phyloP scores from a whole-genome alignment of 768 basidiomycete species.

The Rickenella mellea region DNA sequence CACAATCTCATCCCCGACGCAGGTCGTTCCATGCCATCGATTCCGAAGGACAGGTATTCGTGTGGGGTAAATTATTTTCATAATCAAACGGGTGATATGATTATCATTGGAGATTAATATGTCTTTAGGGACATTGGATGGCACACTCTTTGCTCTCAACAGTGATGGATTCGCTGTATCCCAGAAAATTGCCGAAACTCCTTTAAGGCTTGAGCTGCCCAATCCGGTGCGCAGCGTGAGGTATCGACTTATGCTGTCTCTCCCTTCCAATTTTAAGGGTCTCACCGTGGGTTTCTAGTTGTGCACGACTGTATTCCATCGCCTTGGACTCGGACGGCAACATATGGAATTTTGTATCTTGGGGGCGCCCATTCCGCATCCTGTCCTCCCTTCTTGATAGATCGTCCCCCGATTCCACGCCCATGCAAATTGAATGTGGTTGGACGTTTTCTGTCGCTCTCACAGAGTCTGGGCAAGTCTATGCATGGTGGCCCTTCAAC shows the following conservation, averaged over 20 bases:
- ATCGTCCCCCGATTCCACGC: constrained; percentile 35
- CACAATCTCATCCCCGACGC: background rate
- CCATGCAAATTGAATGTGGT: constrained; percentile 59
- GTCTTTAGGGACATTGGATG: constrained; percentile 50
- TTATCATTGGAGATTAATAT: constrained; percentile 3
- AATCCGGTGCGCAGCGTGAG: constrained; percentile 53
- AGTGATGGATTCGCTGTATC: constrained; percentile 50
- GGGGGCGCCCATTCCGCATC: constrained; percentile 71
- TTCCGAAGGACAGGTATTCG: constrained; percentile 58
- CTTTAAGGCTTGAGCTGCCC: constrained; percentile 53
- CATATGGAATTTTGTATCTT: constrained; percentile 70
- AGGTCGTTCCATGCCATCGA: constrained; percentile 88
- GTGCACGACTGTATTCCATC: constrained; percentile 66
- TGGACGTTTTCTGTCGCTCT: constrained; percentile 75
- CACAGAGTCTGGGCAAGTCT: constrained; percentile 60
- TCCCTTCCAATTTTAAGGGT: background rate
- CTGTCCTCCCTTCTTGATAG: constrained; percentile 26
- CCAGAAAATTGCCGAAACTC: constrained; percentile 38
- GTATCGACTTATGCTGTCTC: constrained; percentile 24
- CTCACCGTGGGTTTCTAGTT: constrained; percentile 31
- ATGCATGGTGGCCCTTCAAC: constrained; percentile 64
- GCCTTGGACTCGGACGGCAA: constrained; percentile 48
- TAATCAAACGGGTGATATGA: background rate
- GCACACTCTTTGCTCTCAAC: constrained; percentile 26
- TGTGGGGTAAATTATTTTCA: constrained; percentile 56